Conservation (phyloP, 768 basidiomycete species). For the Termitomyces sp. region DNA sequence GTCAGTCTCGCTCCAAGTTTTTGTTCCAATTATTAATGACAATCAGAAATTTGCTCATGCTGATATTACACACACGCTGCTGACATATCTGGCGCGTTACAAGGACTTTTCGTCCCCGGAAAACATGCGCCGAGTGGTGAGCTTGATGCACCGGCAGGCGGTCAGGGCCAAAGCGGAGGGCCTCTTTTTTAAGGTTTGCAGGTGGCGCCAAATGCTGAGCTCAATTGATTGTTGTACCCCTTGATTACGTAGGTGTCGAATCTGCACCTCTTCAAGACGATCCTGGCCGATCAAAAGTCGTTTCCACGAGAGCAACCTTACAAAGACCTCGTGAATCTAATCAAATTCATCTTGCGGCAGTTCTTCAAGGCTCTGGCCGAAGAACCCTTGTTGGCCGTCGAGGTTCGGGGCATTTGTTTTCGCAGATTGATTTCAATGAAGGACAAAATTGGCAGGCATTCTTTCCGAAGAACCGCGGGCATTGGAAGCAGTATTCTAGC, state of each 20-base stretch:
- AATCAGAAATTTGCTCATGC: slow-evolving; percentile 83
- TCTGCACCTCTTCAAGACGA: slow-evolving; percentile 79
- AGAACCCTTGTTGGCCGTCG: slow-evolving; percentile 82
- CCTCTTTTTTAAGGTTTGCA: slow-evolving; percentile 84
- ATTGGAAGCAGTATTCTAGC: slow-evolving; percentile 83
- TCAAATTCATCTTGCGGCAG: slow-evolving; percentile 82
- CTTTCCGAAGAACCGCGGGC: slow-evolving; percentile 83
- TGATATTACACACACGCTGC: slow-evolving; percentile 77
- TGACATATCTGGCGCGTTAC: slow-evolving; percentile 80
- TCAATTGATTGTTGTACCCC: slow-evolving; percentile 10
- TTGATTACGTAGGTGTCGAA: slow-evolving; percentile 68
- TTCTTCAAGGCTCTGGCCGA: slow-evolving; percentile 92
- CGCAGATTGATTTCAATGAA: background rate
- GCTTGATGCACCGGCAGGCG: slow-evolving; percentile 85
- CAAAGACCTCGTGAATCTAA: slow-evolving; percentile 78
- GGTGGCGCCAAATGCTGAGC: slow-evolving; percentile 15
- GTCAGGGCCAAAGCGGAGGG: slow-evolving; percentile 91
- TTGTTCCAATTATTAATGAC: background rate
- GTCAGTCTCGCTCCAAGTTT: slow-evolving; percentile 35
- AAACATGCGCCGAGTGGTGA: slow-evolving; percentile 86
- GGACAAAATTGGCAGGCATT: slow-evolving; percentile 49
- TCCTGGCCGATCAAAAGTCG: slow-evolving; percentile 75
- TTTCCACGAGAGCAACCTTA: slow-evolving; percentile 73
- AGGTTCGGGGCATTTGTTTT: slow-evolving; percentile 45
- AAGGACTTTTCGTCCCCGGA: slow-evolving; percentile 75